Base-by-base conservation (phyloP, 441 rosid genomes). In the Melastoma candidum region DNA sequence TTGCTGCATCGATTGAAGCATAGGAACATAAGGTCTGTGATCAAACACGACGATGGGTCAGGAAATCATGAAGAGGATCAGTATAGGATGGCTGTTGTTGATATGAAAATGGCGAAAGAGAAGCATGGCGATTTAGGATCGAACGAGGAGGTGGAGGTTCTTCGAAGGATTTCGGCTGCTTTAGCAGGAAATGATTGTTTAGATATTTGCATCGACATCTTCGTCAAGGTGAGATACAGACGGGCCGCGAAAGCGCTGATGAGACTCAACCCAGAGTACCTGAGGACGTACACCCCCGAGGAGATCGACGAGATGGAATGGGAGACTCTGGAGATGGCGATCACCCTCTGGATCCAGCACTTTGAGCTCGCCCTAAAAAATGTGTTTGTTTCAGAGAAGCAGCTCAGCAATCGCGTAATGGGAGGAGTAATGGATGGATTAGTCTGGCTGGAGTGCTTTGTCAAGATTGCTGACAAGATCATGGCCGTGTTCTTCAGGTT, bases 401-500 rank as follows among this genome's bases (percentile, higher is more conserved):
- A 66, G 52, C 85, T 79, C 25, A 71, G 74, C 72, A 59, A 64
- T 56, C 74, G 65, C 65, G 71, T 74, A 27, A 51, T 80, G 46
- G 77, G 76, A 67, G 69, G 66, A 45, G 26, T 80, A 6, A 22
- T 79, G 63, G 81, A 73, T 3, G 84, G 75, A 47, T 61, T 55
- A 1, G 71, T 83, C 12, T 78, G 86, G 86, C 61, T 64, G 1
- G 84, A 80, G 51, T 83, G 90, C 72, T 83, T 80, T n/a, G 69
- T 76, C 41, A 83, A 80, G 72, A 77, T 74, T 22, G 77, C 85
- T 1, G 84, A 80, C 58, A 83, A 80, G 62, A 74, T 83, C 77
- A 76, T 74, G 81, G 86, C 84, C 9, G 86, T 80, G 7, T 83
- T 83, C 64, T 83, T 80, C 58, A 77, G 84, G 22, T 78, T 78